These are phyloP conservation scores for Chalciporus pseudorubinellus DNA, from an alignment of 768 basidiomycete species.

Conservation along the genomic window DNA sequence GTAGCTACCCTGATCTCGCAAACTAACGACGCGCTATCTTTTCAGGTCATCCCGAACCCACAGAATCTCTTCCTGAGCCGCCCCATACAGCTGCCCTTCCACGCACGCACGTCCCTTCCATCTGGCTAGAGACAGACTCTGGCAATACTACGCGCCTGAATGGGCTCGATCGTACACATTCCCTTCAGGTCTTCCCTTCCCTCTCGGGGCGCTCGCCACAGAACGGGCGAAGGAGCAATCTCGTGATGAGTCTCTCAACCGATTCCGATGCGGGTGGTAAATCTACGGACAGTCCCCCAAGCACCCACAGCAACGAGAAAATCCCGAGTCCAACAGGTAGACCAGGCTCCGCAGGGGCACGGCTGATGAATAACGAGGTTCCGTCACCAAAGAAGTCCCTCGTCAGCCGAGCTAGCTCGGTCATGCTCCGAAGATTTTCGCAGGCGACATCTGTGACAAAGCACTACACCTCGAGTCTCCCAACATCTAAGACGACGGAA, in stretches of 20 bases:
- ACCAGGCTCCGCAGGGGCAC: conserved; percentile 25
- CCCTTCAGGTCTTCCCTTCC: conserved; percentile 21
- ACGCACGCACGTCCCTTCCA: conserved; percentile 39
- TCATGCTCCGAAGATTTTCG: conserved; percentile 24
- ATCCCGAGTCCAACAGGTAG: neutral
- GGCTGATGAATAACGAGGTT: conserved; percentile 14
- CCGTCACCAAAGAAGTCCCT: conserved; percentile 13
- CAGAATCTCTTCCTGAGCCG: conserved; percentile 13
- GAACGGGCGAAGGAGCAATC: conserved; percentile 22
- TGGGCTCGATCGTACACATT: conserved; percentile 21
- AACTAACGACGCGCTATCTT: neutral
- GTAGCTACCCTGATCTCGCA: neutral
- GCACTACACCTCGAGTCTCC: conserved; percentile 6
- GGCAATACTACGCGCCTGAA: conserved; percentile 6
- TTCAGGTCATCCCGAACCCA: conserved; percentile 18
- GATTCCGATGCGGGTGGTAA: neutral
- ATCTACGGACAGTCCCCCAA: neutral
- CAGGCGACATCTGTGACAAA: conserved; percentile 16
- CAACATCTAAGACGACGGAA: conserved; percentile 6
- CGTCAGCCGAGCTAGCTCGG: conserved; percentile 28
- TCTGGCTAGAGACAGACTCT: conserved; percentile 49
- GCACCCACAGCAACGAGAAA: neutral
- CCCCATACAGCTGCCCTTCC: conserved; percentile 24
- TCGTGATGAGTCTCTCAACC: conserved; percentile 23
- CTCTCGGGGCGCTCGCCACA: neutral